phyloP scores from a whole-genome alignment of 306 rosid genomes.

The Cicer arietinum region DNA sequence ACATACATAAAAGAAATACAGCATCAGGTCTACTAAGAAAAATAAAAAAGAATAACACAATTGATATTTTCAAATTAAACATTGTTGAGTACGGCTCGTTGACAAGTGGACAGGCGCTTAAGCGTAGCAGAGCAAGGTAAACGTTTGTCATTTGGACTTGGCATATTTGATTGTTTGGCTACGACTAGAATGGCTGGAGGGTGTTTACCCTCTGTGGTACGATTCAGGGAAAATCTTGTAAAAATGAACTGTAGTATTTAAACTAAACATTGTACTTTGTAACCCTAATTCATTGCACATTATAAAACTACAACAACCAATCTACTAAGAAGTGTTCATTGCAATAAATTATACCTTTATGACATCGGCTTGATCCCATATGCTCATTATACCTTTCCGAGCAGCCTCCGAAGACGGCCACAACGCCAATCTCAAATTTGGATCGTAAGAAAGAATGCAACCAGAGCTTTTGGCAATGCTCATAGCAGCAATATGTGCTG shows the following conservation, averaged over 20 bases:
- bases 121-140: too few relatives aligned
- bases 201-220: too few relatives aligned
- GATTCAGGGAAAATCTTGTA: too few relatives aligned
- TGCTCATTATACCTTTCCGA: slow-evolving; percentile 71
- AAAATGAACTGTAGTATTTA: too few relatives aligned
- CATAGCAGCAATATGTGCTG: slow-evolving; percentile 91
- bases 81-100: background rate
- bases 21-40: slow-evolving; percentile 21
- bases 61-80: slow-evolving; percentile 17
- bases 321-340: too few relatives aligned
- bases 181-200: too few relatives aligned
- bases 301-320: too few relatives aligned
- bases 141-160: too few relatives aligned
- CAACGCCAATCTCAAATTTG: slow-evolving; percentile 82
- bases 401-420: slow-evolving; percentile 90
- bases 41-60: background rate
- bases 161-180: too few relatives aligned
- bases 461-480: slow-evolving; percentile 72
- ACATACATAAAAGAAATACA: slow-evolving; percentile 32
- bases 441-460: slow-evolving; percentile 87
- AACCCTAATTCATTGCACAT: too few relatives aligned
- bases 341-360: slow-evolving; percentile 62
- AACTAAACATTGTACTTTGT: too few relatives aligned
- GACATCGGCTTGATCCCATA: slow-evolving; percentile 87
- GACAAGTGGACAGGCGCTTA: too few relatives aligned